A percentile compares a stretch with the other conserved stretches of the same genome.
Conservation (phyloP, 2,329 filamentous ascomycete genomes). For the Botryosphaeria agaves region DNA sequence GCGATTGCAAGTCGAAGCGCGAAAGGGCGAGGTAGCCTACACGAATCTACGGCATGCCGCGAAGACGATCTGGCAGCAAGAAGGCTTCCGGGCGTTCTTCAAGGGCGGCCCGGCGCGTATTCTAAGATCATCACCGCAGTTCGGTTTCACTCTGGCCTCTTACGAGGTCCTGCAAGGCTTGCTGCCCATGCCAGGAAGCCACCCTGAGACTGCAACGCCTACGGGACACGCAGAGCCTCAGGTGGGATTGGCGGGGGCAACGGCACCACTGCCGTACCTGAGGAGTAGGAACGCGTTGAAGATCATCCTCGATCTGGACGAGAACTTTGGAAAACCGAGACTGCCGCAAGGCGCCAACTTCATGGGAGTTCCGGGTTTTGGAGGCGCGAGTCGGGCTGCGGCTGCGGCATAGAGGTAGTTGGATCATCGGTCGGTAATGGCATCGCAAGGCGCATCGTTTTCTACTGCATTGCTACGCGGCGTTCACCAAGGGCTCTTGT, state of each 20-base stretch:
- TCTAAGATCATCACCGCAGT: slow-evolving; percentile 86
- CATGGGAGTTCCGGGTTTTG: slow-evolving; percentile 7
- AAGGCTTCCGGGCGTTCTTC: slow-evolving; percentile 95
- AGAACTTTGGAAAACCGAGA: slow-evolving; percentile 70
- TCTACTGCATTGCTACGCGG: too few relatives aligned
- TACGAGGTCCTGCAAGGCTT: slow-evolving; percentile 80
- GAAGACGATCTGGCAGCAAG: slow-evolving; percentile 66
- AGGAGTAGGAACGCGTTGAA: slow-evolving; percentile 82
- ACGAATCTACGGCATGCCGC: slow-evolving; percentile 77
- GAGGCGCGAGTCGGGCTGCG: background rate
- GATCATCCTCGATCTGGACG: slow-evolving; percentile 85
- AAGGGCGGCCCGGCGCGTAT: slow-evolving; percentile 95
- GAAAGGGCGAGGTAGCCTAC: slow-evolving; percentile 85
- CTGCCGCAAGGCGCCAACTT: slow-evolving; percentile 28
- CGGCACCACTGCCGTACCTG: slow-evolving; percentile 45
- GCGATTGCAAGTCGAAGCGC: slow-evolving; percentile 87
- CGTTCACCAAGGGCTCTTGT: too few relatives aligned
- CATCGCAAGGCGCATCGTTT: too few relatives aligned
- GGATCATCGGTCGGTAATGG: too few relatives aligned
- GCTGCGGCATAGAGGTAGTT: background rate
- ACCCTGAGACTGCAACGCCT: slow-evolving; percentile 26
- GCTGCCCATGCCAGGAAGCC: slow-evolving; percentile 57
- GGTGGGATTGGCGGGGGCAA: slow-evolving; percentile 45
- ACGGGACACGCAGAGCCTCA: slow-evolving; percentile 44
- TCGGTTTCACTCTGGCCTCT: slow-evolving; percentile 89